Evolutionary conservation across 371 early-diverging fungal genomes (phyloP).

Genomic region (Mucor circinelloides): DNA sequence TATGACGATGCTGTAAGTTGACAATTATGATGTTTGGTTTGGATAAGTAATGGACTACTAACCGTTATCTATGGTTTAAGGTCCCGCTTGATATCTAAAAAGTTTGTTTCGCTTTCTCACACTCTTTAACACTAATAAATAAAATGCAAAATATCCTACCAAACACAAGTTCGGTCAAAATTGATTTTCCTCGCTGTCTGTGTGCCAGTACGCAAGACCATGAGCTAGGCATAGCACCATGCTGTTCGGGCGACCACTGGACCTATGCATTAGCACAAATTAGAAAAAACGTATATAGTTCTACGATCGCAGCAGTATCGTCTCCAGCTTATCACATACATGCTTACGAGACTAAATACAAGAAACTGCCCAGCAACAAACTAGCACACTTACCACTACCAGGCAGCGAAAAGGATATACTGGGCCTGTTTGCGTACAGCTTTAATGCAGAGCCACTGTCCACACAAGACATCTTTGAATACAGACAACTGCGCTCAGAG

Average conservation of each 20-base stretch:
- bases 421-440: neutral
- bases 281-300: neutral
- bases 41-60: neutral
- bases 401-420: neutral
- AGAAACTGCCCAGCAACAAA: neutral
- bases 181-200: neutral
- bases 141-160: neutral
- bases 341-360: neutral
- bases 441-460: conserved; percentile 13
- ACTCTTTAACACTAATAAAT: neutral
- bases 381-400: neutral
- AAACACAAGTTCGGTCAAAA: neutral
- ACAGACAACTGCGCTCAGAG: conserved; percentile 35
- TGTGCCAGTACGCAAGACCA: conserved; percentile 7
- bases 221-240: neutral
- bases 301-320: neutral
- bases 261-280: conserved; percentile 12
- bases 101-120: neutral
- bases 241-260: conserved; percentile 20
- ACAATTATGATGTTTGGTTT: neutral
- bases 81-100: conserved; percentile 15
- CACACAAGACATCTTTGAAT: conserved; percentile 12
- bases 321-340: conserved; percentile 1
- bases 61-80: neutral
- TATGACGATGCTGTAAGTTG: conserved; percentile 47